Conservation (phyloP, 2,329 filamentous ascomycete genomes). For the Sporothrix variecibatus region DNA sequence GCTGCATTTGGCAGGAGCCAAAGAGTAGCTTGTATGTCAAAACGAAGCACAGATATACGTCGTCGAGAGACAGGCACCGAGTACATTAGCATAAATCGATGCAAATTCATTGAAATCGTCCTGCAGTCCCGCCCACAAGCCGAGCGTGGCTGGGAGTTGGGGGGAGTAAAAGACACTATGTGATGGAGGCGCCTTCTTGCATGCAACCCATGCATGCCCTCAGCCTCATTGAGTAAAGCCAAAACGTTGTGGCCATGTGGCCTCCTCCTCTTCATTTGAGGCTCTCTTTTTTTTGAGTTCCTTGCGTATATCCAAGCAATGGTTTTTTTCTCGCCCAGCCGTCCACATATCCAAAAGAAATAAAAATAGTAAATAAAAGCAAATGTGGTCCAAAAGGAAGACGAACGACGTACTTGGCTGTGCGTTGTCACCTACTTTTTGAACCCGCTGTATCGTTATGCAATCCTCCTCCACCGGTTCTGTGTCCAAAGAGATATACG, state of each 20-base stretch:
- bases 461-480: neutral
- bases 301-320: neutral
- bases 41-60: neutral
- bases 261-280: neutral
- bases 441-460: conserved; percentile 7
- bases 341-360: neutral
- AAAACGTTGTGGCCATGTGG: conserved; percentile 5
- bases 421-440: neutral
- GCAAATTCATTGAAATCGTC: conserved; percentile 5
- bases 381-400: neutral
- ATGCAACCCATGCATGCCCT: neutral
- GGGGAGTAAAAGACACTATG: neutral
- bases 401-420: neutral
- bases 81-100: neutral
- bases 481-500: neutral
- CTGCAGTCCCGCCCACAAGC: neutral
- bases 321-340: neutral
- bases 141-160: neutral
- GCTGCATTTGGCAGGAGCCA: neutral
- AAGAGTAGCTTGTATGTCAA: neutral
- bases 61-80: neutral
- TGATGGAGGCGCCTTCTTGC: neutral
- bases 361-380: neutral
- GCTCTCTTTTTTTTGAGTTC: neutral
- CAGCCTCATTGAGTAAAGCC: neutral